Base-by-base conservation (phyloP, 352 stramenopile species). In the Pythium phragmitis region DNA sequence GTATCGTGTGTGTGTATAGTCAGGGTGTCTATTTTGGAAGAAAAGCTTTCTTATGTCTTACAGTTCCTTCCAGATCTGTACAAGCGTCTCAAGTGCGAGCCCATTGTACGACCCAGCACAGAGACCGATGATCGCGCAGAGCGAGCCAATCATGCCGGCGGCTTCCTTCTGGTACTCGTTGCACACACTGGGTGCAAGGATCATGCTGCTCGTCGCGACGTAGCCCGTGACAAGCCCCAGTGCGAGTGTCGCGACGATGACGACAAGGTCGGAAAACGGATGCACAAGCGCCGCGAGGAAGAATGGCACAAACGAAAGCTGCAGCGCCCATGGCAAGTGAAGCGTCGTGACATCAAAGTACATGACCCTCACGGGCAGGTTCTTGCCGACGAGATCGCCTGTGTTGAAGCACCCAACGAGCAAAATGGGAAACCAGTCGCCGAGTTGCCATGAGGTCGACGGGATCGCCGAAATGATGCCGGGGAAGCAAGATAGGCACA, bases 341-440 rank as follows among this genome's bases (percentile, higher is more conserved):
- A 94, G 69, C 49, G 77, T 90, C 30, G 72, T 68, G 33, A 88
- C 60, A 43, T 88, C 79, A 45, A 94, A 82, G 60, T 88, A 85
- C 75, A 91, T 87, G 49, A 73, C 60, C 62, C 88, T 85, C 53
- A 90, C 62, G 5, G 83, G 82, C 33, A 92, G 57, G 60, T 82
- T 92, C 69, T 94, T 94, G n/a, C 85, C 85, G 2, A 94, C 53
- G 23, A 92, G 73, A 56, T 94, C 85, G 34, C 82, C 85, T 12
- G 90, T 41, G 54, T 88, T 94, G 65, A 82, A 94, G 70, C 79
- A 85, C 2, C 81, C 82, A 14, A 91, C 84, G 16, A 92, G 63
- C 0, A 94, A 72, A 46, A 94, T 87, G 3, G 85, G 75, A 54
- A 91, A 94, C 81, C 82, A 92, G 67, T 88, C 79, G 13, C 69